Conservation (phyloP, 2,329 filamentous ascomycete species). For the Pseudovirgaria hyperparasitica region DNA sequence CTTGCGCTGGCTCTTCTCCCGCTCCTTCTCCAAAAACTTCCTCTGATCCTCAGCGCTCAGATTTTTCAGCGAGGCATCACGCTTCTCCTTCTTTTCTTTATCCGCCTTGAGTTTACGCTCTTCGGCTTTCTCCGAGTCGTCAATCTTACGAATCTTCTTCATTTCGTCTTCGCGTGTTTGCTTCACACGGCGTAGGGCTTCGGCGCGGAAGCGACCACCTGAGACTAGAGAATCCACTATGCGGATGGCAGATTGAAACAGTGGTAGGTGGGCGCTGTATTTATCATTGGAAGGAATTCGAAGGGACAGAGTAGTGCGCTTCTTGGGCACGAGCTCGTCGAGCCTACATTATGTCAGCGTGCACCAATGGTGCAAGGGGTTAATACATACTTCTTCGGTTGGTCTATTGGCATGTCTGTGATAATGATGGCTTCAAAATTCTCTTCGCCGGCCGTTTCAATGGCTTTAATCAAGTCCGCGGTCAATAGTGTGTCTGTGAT, state of each 20-base stretch:
- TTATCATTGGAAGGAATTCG: slow-evolving; percentile 50
- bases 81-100: slow-evolving; percentile 67
- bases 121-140: slow-evolving; percentile 58
- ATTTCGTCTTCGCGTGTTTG: slow-evolving; percentile 68
- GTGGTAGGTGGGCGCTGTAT: slow-evolving; percentile 49
- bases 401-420: slow-evolving; percentile 78
- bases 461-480: slow-evolving; percentile 69
- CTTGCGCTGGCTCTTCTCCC: slow-evolving; percentile 67
- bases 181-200: slow-evolving; percentile 77
- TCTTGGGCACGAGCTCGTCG: slow-evolving; percentile 71
- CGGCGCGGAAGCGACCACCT: slow-evolving; percentile 69
- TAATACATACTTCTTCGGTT: slow-evolving; percentile 62
- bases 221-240: slow-evolving; percentile 71
- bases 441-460: slow-evolving; percentile 63
- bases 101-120: slow-evolving; percentile 41
- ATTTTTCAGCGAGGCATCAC: slow-evolving; percentile 57
- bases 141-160: slow-evolving; percentile 63
- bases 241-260: slow-evolving; percentile 73
- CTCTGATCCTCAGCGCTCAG: slow-evolving; percentile 46
- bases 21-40: slow-evolving; percentile 64
- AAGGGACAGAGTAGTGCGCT: slow-evolving; percentile 69
- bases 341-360: slow-evolving; percentile 40
- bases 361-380: slow-evolving; percentile 1
- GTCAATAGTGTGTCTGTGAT: slow-evolving; percentile 81
- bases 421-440: slow-evolving; percentile 75